Evolutionary conservation across 331 rosid genomes (phyloP).

Genomic region (Erythrophleum ivorense): DNA sequence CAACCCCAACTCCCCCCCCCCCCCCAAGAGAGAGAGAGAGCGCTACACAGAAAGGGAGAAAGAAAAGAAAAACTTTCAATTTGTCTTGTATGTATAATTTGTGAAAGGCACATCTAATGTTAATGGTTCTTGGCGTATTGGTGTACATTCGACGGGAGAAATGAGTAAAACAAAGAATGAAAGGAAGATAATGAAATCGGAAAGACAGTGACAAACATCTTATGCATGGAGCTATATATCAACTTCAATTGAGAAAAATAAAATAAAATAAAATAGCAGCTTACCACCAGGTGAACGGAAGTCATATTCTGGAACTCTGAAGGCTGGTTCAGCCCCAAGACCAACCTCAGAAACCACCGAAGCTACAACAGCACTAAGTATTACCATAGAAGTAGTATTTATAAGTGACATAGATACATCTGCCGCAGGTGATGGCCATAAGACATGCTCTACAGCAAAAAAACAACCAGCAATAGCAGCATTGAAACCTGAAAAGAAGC

Average conservation of each 20-base stretch:
- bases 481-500: slow-evolving; percentile 72
- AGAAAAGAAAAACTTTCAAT: neutral
- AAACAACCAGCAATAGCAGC: slow-evolving; percentile 98
- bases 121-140: neutral
- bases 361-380: slow-evolving; percentile 89
- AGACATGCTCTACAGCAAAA: slow-evolving; percentile 84
- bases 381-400: slow-evolving; percentile 91
- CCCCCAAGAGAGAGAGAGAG: neutral
- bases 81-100: neutral
- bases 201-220: neutral
- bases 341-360: slow-evolving; percentile 88
- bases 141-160: slow-evolving; percentile 19
- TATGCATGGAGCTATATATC: slow-evolving; percentile 10
- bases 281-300: slow-evolving; percentile 87
- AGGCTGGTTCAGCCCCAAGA: slow-evolving; percentile 88
- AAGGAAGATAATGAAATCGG: neutral
- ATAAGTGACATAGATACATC: slow-evolving; percentile 73
- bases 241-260: neutral
- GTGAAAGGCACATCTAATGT: neutral
- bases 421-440: slow-evolving; percentile 82
- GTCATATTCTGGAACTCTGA: slow-evolving; percentile 84
- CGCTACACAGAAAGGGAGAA: neutral
- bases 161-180: neutral
- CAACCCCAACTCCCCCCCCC: too few species aligned
- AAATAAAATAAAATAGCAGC: neutral